phyloP scores from a whole-genome alignment of 2,329 filamentous ascomycete genomes.

The Endothia cerciana region DNA sequence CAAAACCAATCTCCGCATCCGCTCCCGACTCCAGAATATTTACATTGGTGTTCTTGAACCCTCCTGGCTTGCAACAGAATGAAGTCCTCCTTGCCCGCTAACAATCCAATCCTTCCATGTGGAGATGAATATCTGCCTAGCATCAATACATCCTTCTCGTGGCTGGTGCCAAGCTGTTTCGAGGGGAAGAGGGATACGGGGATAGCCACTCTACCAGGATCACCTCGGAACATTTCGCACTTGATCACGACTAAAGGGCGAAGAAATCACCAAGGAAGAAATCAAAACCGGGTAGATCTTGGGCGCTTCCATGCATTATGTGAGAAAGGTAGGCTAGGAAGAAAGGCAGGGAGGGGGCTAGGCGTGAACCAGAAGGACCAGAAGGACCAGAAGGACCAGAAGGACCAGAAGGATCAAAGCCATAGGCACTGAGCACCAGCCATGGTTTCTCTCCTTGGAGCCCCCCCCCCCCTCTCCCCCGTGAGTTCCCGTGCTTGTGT shows the following conservation, averaged over 20 bases:
- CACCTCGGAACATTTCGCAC: neutral
- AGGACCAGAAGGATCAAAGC: neutral
- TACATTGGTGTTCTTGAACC: too few relatives aligned
- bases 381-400: neutral
- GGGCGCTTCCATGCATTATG: neutral
- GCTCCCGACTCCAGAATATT: neutral
- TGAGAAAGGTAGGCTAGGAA: neutral
- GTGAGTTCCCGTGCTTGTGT: neutral
- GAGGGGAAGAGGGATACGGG: neutral
- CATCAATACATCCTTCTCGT: neutral
- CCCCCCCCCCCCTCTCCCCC: too few relatives aligned
- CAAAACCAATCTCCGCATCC: neutral
- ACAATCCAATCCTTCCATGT: neutral
- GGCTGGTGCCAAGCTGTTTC: neutral
- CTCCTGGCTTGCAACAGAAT: neutral
- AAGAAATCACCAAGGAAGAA: neutral
- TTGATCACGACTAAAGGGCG: neutral
- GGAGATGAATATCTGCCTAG: neutral
- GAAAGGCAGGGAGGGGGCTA: neutral
- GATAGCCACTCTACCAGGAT: neutral
- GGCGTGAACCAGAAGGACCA: neutral
- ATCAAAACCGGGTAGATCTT: neutral
- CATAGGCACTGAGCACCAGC: neutral
- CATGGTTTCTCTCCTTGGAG: too few relatives aligned
- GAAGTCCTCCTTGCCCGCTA: neutral